Evolutionary conservation across 2,329 filamentous ascomycete genomes (phyloP).

Genomic region (Apiospora phragmitis): DNA sequence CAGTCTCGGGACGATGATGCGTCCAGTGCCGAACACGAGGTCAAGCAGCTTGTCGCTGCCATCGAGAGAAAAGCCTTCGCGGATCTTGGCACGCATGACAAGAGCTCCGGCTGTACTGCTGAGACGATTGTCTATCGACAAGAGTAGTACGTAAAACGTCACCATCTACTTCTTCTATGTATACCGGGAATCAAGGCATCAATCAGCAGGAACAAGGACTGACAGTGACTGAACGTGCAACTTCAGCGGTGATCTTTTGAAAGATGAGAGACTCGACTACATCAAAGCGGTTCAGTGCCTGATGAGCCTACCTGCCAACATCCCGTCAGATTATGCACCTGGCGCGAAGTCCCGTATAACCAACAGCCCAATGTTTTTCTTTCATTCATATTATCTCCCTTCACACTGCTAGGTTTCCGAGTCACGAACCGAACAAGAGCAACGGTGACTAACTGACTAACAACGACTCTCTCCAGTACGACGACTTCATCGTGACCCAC

Average conservation of each 20-base stretch:
- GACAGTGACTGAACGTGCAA: background rate
- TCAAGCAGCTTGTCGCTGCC: background rate
- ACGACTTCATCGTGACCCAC: slow-evolving; percentile 8
- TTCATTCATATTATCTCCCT: background rate
- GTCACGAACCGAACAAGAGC: background rate
- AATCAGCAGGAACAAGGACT: background rate
- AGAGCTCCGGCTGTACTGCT: background rate
- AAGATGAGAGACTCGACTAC: slow-evolving; percentile 33
- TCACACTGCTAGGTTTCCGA: background rate
- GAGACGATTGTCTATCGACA: background rate
- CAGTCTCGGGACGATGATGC: background rate
- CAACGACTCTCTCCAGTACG: slow-evolving; percentile 24
- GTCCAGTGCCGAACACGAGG: background rate
- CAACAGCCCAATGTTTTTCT: too few species aligned
- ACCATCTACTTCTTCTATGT: too few species aligned
- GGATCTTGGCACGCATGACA: background rate
- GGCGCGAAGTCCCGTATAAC: slow-evolving; percentile 33
- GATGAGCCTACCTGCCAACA: slow-evolving; percentile 29
- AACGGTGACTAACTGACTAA: background rate
- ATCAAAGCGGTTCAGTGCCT: slow-evolving; percentile 43
- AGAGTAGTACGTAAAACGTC: background rate
- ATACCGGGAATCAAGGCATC: too few species aligned
- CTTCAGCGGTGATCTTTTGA: background rate
- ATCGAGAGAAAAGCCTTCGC: background rate
- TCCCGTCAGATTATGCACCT: slow-evolving; percentile 18